These are phyloP conservation scores for Trichosporon sp. DNA, from an alignment of 1,284 basidiomycete species.

Conservation along the genomic window DNA sequence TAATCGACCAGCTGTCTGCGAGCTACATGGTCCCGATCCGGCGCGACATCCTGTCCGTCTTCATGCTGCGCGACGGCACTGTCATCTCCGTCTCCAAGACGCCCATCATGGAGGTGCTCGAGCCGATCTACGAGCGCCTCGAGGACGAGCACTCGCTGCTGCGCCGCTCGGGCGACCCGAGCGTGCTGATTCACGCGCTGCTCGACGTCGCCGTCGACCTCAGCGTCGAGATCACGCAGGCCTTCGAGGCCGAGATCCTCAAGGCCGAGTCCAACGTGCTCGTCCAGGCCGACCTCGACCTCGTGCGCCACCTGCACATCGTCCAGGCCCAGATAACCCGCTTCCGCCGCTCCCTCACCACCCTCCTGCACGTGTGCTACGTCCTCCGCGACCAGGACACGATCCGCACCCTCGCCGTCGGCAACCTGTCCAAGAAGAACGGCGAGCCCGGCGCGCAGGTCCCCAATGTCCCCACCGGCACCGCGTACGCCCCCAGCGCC, in stretches of 20 bases:
- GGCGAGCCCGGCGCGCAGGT: not conserved
- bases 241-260: constrained; percentile 48
- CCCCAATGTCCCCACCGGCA: not conserved
- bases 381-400: constrained; percentile 47
- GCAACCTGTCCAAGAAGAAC: not conserved
- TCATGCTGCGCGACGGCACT: constrained; percentile 48
- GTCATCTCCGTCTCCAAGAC: constrained; percentile 42
- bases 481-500: not conserved
- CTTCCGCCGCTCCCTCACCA: constrained; percentile 41
- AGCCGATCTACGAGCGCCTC: constrained; percentile 45
- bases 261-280: constrained; percentile 47
- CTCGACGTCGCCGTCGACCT: constrained; percentile 47
- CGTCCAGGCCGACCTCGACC: constrained; percentile 47
- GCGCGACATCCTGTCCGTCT: constrained; percentile 41
- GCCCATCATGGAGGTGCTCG: constrained; percentile 39
- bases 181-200: constrained; percentile 48
- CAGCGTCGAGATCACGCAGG: constrained; percentile 44
- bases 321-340: constrained; percentile 49
- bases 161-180: constrained; percentile 44
- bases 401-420: constrained; percentile 27
- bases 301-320: constrained; percentile 48
- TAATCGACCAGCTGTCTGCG: constrained; percentile 46
- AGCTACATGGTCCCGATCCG: constrained; percentile 49
- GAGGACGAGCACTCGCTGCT: constrained; percentile 45
- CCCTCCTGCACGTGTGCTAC: constrained; percentile 43